A percentile compares a stretch with the other conserved stretches of the same genome.
Evolutionary conservation across 2,329 filamentous ascomycete genomes (phyloP).

Genomic region (Neopestalotiopsis sp.): DNA sequence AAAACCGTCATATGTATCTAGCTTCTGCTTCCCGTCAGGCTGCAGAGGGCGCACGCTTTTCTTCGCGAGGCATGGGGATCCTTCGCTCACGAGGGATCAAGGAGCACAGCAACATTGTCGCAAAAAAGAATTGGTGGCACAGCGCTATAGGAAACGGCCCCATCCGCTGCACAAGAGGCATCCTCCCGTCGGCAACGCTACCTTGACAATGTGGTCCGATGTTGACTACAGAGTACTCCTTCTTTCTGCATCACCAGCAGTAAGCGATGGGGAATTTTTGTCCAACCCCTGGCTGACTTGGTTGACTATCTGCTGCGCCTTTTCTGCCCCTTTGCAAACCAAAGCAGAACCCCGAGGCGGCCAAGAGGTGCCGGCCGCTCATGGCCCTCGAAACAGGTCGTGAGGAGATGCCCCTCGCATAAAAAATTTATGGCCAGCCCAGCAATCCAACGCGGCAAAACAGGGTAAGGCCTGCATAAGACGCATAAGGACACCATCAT

Average conservation of each 20-base stretch:
- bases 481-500: neutral
- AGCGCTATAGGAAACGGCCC: slow-evolving; percentile 12
- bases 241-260: neutral
- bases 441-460: neutral
- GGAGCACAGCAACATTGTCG: neutral
- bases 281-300: neutral
- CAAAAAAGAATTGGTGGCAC: slow-evolving; percentile 8
- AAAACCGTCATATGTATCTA: neutral
- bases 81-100: neutral
- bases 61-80: neutral
- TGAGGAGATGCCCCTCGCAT: neutral
- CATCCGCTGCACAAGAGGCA: slow-evolving; percentile 17
- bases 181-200: slow-evolving; percentile 16
- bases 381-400: neutral
- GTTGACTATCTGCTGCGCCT: neutral
- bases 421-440: neutral
- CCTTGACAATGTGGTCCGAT: slow-evolving; percentile 2
- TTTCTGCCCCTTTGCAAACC: neutral
- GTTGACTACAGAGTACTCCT: neutral
- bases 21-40: neutral
- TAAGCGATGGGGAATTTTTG: neutral
- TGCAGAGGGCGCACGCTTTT: neutral
- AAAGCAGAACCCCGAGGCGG: neutral
- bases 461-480: neutral
- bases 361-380: neutral